Conservation (phyloP, 495 filamentous ascomycete species). For the Hypoxylon subgilvum region DNA sequence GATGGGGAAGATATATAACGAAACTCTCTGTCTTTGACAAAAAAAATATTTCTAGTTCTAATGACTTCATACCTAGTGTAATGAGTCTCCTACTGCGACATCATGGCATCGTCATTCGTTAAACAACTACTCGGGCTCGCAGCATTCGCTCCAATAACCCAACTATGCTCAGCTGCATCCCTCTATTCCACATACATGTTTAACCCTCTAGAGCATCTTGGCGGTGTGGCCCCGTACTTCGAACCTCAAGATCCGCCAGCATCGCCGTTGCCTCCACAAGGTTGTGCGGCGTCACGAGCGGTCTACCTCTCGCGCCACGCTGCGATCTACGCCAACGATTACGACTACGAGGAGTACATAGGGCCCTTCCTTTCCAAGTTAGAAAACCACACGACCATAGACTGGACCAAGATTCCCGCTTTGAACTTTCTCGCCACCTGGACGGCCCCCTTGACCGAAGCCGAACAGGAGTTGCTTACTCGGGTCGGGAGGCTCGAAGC, state of each 20-base stretch:
- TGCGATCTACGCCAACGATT: conserved; percentile 58
- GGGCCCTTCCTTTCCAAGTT: conserved; percentile 54
- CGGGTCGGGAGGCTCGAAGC: conserved; percentile 53
- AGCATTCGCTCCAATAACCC: conserved; percentile 19
- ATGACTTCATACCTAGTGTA: neutral
- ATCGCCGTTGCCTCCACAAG: conserved; percentile 45
- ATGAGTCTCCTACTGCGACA: neutral
- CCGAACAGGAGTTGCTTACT: conserved; percentile 52
- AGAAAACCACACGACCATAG: conserved; percentile 46
- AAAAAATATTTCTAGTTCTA: neutral
- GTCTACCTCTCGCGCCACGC: conserved; percentile 56
- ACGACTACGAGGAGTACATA: conserved; percentile 55
- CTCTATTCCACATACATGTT: conserved; percentile 49
- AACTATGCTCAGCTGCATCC: conserved; percentile 29
- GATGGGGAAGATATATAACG: neutral
- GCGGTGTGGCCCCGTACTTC: conserved; percentile 56
- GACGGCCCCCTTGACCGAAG: conserved; percentile 50
- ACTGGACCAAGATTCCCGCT: conserved; percentile 46
- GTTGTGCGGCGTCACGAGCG: conserved; percentile 49
- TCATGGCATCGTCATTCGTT: conserved; percentile 26
- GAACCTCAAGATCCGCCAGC: conserved; percentile 53
- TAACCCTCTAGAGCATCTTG: conserved; percentile 56
- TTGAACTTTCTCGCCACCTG: conserved; percentile 51
- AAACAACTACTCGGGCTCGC: conserved; percentile 24
- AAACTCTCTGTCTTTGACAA: too few relatives aligned